Conservation (phyloP, 306 rosid genomes). For the Betula pendula region DNA sequence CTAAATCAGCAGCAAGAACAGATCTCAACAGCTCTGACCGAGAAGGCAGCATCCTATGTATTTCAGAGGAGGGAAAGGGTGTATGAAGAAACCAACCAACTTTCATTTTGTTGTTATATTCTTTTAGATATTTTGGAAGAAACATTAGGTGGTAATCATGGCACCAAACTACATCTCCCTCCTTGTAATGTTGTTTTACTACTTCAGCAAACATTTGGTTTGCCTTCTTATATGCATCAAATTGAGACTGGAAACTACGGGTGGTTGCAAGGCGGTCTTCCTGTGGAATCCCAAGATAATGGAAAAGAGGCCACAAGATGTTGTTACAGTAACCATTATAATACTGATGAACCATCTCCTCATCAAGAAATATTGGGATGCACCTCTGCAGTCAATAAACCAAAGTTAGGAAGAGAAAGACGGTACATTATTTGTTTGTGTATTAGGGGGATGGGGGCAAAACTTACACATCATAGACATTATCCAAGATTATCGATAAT, state of each 20-base stretch:
- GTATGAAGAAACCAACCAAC: slow-evolving; percentile 99
- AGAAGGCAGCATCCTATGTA: slow-evolving; percentile 89
- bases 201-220: slow-evolving; percentile 95
- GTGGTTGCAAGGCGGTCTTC: slow-evolving; percentile 98
- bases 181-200: slow-evolving; percentile 76
- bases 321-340: slow-evolving; percentile 98
- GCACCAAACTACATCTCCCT: slow-evolving; percentile 97
- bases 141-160: slow-evolving; percentile 98
- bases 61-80: slow-evolving; percentile 99
- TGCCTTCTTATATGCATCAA: slow-evolving; percentile 91
- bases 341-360: slow-evolving; percentile 89
- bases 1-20: slow-evolving; percentile 93
- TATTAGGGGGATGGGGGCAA: not conserved
- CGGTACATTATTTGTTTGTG: not conserved
- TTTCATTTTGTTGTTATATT: slow-evolving; percentile 72
- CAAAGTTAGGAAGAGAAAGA: slow-evolving; percentile 11
- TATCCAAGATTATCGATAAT: slow-evolving; percentile 8
- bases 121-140: slow-evolving; percentile 90
- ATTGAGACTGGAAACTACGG: slow-evolving; percentile 87
- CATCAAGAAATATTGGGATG: slow-evolving; percentile 91
- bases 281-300: slow-evolving; percentile 94
- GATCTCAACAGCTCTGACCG: slow-evolving; percentile 84
- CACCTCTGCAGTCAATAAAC: slow-evolving; percentile 65
- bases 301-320: slow-evolving; percentile 96
- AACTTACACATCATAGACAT: slow-evolving; percentile 11